Conservation (phyloP, 306 rosid species). For the Prunus kanzakura region DNA sequence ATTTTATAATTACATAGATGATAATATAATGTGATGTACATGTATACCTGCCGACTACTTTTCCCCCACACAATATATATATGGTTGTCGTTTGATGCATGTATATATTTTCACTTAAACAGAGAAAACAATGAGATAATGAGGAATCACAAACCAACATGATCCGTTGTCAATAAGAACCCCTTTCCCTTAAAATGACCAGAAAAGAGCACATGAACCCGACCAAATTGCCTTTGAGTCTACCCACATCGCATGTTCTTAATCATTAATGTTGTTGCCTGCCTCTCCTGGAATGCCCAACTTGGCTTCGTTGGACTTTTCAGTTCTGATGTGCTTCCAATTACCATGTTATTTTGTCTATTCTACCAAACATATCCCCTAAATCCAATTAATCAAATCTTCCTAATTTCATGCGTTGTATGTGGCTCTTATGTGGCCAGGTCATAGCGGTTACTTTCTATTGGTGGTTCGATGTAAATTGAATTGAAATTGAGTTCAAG, state of each 20-base stretch:
- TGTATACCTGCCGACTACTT: background rate
- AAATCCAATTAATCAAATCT: background rate
- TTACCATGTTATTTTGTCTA: slow-evolving; percentile 1
- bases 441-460: background rate
- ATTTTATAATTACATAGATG: background rate
- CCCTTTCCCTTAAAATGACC: background rate
- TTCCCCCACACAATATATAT: background rate
- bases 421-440: background rate
- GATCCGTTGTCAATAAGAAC: slow-evolving; percentile 5
- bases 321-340: background rate
- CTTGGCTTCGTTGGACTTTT: background rate
- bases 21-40: background rate
- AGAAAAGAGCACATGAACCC: slow-evolving; percentile 22
- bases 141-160: slow-evolving; percentile 17
- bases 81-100: background rate
- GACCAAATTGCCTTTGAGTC: slow-evolving; percentile 2
- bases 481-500: too few species aligned
- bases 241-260: slow-evolving; percentile 22
- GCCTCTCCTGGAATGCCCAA: slow-evolving; percentile 11
- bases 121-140: background rate
- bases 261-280: background rate
- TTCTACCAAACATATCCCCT: background rate
- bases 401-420: slow-evolving; percentile 9
- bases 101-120: background rate
- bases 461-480: too few species aligned